phyloP scores from a whole-genome alignment of 306 rosid species.

The Arachis hypogaea region DNA sequence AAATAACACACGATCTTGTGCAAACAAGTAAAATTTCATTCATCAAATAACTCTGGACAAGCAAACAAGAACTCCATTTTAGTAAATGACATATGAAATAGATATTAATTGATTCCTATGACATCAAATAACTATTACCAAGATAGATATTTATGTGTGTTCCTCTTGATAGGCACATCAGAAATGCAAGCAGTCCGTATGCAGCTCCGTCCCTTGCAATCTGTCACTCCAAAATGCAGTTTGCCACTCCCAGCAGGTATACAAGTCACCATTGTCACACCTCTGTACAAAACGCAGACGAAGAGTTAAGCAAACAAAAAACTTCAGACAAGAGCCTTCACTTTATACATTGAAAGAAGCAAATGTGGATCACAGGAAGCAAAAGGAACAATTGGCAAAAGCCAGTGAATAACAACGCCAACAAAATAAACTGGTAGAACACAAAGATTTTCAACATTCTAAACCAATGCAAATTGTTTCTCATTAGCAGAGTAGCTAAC shows the following conservation, averaged over 20 bases:
- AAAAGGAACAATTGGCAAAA: conserved; percentile 7
- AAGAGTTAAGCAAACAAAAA: conserved; percentile 33
- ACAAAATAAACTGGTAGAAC: not conserved
- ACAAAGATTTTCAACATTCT: conserved; percentile 1
- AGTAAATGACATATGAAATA: conserved; percentile 15
- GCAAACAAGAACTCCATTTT: conserved; percentile 24
- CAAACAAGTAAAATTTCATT: conserved; percentile 23
- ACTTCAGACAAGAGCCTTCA: conserved; percentile 24
- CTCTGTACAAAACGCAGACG: conserved; percentile 38
- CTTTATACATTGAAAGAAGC: conserved; percentile 2
- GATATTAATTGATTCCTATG: conserved; percentile 10
- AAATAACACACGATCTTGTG: not conserved
- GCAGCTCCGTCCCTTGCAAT: conserved; percentile 51
- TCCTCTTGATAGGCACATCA: conserved; percentile 43
- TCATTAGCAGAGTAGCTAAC: not conserved
- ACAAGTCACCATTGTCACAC: conserved; percentile 67
- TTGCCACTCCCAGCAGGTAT: conserved; percentile 61
- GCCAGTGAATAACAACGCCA: conserved; percentile 5
- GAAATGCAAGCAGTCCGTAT: conserved; percentile 51
- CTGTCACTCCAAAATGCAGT: conserved; percentile 43
- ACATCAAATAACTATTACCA: conserved; percentile 47
- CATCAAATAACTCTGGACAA: conserved; percentile 18
- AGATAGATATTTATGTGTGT: conserved; percentile 55
- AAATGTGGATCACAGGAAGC: conserved; percentile 9
- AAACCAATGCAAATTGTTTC: not conserved